Conservation (phyloP, 2,329 filamentous ascomycete genomes). For the Alternaria gansuensis region DNA sequence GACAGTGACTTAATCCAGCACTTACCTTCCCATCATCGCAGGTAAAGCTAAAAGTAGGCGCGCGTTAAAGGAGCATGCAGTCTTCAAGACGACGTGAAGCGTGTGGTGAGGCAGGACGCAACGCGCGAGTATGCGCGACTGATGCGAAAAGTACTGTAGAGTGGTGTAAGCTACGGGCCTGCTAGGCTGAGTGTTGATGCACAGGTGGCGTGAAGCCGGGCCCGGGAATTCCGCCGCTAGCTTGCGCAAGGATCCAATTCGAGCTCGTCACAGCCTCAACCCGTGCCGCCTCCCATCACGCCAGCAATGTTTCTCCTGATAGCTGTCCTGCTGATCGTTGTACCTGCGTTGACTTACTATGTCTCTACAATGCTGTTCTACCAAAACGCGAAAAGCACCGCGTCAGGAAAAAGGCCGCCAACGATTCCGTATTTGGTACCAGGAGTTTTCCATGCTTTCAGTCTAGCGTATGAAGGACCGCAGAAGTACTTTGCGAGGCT, state of each 20-base stretch:
- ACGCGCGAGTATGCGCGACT: neutral
- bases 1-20: neutral
- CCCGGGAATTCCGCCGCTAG: conserved; percentile 8
- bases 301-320: conserved; percentile 15
- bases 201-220: neutral
- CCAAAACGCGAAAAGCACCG: conserved; percentile 24
- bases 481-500: conserved; percentile 38
- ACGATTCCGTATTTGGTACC: conserved; percentile 38
- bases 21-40: neutral
- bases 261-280: neutral
- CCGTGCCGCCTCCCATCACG: conserved; percentile 2
- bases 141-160: neutral
- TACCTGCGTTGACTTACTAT: conserved; percentile 38
- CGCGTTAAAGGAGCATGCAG: too few species aligned
- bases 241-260: conserved; percentile 4
- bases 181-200: neutral
- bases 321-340: neutral
- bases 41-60: too few species aligned
- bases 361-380: conserved; percentile 33
- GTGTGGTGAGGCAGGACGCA: neutral
- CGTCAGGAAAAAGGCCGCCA: conserved; percentile 28
- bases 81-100: neutral
- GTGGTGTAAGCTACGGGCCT: neutral
- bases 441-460: conserved; percentile 33
- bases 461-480: conserved; percentile 31